phyloP scores from a whole-genome alignment of 2,329 filamentous ascomycete genomes.

The Colletotrichum sp. region DNA sequence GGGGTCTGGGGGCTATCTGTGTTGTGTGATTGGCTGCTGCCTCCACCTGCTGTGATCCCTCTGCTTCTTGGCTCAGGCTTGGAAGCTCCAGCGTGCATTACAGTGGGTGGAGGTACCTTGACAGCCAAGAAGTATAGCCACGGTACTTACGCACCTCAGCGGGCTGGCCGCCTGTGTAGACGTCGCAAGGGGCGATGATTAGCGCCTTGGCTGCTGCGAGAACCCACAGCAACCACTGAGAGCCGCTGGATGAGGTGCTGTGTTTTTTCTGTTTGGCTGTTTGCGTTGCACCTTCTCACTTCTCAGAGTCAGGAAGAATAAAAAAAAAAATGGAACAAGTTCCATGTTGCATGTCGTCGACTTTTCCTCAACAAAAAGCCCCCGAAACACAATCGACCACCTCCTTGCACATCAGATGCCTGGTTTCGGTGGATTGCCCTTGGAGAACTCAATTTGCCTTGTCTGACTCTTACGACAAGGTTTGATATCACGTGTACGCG shows the following conservation, averaged over 20 bases:
- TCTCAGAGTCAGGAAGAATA: neutral
- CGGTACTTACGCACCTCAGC: conserved; percentile 12
- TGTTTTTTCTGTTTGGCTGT: conserved; percentile 1
- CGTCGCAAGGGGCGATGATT: neutral
- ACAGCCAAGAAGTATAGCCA: conserved; percentile 13
- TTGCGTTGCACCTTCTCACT: neutral
- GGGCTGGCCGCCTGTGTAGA: neutral
- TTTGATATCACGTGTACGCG: conserved; percentile 19
- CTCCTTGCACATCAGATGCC: neutral
- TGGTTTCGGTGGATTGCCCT: neutral
- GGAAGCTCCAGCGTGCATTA: neutral
- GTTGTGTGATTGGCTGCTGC: conserved; percentile 10
- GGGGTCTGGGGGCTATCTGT: neutral
- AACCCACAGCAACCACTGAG: neutral
- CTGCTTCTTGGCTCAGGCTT: neutral
- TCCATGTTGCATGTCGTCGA: neutral
- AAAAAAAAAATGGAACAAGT: neutral
- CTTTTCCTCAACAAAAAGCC: conserved; percentile 12
- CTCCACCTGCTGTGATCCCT: neutral
- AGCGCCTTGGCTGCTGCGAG: conserved; percentile 12
- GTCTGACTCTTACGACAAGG: neutral
- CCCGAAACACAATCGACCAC: neutral
- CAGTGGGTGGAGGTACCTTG: conserved; percentile 1
- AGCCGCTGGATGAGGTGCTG: neutral
- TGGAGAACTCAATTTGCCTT: neutral